Evolutionary conservation across 2,329 filamentous ascomycete species (phyloP).

Genomic region (Stachybotrys echinatus): DNA sequence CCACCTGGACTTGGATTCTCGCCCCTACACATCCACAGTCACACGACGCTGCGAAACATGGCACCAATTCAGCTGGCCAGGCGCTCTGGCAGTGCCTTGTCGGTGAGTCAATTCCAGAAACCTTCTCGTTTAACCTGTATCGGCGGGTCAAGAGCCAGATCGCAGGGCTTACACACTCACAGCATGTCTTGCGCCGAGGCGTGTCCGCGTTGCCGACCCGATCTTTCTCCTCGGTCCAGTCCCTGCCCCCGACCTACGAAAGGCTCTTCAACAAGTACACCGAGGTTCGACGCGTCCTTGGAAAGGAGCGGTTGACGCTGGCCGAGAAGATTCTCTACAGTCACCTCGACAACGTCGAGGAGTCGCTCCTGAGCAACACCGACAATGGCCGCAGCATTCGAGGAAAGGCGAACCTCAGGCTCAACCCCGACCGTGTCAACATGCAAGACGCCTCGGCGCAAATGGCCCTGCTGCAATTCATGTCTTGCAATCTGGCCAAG

Average conservation of each 20-base stretch:
- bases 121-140: not conserved
- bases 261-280: slow-evolving; percentile 74
- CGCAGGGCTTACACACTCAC: slow-evolving; percentile 5
- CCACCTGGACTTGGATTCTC: slow-evolving; percentile 6
- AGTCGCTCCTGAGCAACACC: slow-evolving; percentile 77
- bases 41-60: slow-evolving; percentile 27
- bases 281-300: slow-evolving; percentile 70
- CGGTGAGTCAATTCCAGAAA: slow-evolving; percentile 26
- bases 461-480: slow-evolving; percentile 98
- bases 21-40: slow-evolving; percentile 15
- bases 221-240: slow-evolving; percentile 32
- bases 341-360: slow-evolving; percentile 84
- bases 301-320: slow-evolving; percentile 66
- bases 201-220: slow-evolving; percentile 24
- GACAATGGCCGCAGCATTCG: slow-evolving; percentile 80
- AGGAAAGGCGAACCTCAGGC: slow-evolving; percentile 86
- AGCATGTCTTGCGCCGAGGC: slow-evolving; percentile 32
- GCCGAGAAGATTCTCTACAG: slow-evolving; percentile 98
- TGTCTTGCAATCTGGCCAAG: slow-evolving; percentile 85
- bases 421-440: slow-evolving; percentile 94
- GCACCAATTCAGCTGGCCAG: slow-evolving; percentile 45
- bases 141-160: not conserved
- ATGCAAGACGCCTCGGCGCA: slow-evolving; percentile 99
- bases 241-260: slow-evolving; percentile 67
- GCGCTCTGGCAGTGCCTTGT: slow-evolving; percentile 41